Percentiles rank a stretch among this genome's conserved stretches.
These are phyloP conservation scores for Stereocaulon alpinum DNA, from an alignment of 495 filamentous ascomycete genomes.

Conservation along the genomic window DNA sequence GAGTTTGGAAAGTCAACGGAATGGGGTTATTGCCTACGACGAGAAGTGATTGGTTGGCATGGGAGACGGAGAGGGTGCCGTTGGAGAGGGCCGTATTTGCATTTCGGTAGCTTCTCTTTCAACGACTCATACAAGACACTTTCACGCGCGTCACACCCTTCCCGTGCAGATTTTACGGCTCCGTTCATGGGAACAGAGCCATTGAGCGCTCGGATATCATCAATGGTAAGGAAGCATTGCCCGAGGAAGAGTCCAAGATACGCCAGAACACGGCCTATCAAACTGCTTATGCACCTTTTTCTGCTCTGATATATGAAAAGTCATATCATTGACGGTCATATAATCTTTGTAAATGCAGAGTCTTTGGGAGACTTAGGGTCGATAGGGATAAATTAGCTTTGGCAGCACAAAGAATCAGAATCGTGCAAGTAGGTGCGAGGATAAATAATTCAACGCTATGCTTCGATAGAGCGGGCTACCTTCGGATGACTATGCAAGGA, in stretches of 20 bases:
- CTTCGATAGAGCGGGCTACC: background rate
- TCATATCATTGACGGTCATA: background rate
- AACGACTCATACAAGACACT: background rate
- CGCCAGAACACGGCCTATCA: background rate
- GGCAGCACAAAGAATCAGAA: background rate
- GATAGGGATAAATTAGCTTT: background rate
- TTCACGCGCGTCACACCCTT: background rate
- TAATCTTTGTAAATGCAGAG: no score
- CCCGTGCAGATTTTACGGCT: background rate
- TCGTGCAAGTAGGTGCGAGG: background rate
- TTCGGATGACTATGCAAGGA: background rate
- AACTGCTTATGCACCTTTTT: background rate
- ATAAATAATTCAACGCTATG: background rate
- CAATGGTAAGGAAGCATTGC: no score
- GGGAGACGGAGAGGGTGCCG: conserved; percentile 73
- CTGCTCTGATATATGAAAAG: background rate
- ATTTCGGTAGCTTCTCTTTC: conserved; percentile 29
- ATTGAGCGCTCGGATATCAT: no score
- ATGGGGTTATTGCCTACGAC: conserved; percentile 96
- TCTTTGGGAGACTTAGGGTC: no score
- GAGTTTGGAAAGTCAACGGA: conserved; percentile 91
- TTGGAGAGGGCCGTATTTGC: conserved; percentile 58
- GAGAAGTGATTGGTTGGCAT: conserved; percentile 89
- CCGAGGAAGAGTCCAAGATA: no score
- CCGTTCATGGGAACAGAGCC: no score